Percentiles rank a stretch among this genome's conserved stretches.
phyloP scores from a whole-genome alignment of 192 early-diverging fungal species.

The Coemansia sp. region DNA sequence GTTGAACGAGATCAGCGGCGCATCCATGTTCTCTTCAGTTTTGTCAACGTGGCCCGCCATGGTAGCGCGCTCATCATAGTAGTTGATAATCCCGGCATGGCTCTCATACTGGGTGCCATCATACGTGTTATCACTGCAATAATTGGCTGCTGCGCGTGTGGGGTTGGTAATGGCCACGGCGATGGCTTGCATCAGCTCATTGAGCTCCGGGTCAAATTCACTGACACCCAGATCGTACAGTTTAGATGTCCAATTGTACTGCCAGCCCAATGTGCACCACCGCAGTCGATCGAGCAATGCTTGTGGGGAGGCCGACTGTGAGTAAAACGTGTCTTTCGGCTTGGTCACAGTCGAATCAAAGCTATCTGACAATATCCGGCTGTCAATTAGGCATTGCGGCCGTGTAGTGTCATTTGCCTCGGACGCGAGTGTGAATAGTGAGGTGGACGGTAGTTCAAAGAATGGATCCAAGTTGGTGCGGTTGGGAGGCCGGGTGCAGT shows the following conservation, averaged over 20 bases:
- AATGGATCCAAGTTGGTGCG: conserved; percentile 88
- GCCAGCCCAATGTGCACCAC: conserved; percentile 76
- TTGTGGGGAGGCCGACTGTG: conserved; percentile 16
- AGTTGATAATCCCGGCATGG: conserved; percentile 95
- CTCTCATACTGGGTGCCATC: conserved; percentile 58
- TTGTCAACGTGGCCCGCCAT: conserved; percentile 93
- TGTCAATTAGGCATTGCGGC: conserved; percentile 46
- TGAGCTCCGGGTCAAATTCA: conserved; percentile 70
- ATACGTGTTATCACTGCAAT: conserved; percentile 56
- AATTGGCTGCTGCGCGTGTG: background rate
- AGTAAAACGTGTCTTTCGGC: conserved; percentile 33
- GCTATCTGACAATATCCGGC: conserved; percentile 36
- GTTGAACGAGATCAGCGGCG: conserved; percentile 80
- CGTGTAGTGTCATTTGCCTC: conserved; percentile 3
- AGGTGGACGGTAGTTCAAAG: conserved; percentile 66
- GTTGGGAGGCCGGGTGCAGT: conserved; percentile 79
- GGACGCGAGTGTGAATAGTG: conserved; percentile 34
- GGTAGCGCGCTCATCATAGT: conserved; percentile 78
- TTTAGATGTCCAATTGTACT: conserved; percentile 82
- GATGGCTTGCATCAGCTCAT: conserved; percentile 61
- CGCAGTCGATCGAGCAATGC: conserved; percentile 52
- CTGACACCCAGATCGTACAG: conserved; percentile 59
- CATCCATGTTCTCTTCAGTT: conserved; percentile 82
- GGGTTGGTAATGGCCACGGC: conserved; percentile 62
- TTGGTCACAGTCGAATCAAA: conserved; percentile 26